Percentiles rank a stretch among this genome's conserved stretches.
phyloP scores from a whole-genome alignment of 768 basidiomycete genomes.

The Cystobasidium ongulense region DNA sequence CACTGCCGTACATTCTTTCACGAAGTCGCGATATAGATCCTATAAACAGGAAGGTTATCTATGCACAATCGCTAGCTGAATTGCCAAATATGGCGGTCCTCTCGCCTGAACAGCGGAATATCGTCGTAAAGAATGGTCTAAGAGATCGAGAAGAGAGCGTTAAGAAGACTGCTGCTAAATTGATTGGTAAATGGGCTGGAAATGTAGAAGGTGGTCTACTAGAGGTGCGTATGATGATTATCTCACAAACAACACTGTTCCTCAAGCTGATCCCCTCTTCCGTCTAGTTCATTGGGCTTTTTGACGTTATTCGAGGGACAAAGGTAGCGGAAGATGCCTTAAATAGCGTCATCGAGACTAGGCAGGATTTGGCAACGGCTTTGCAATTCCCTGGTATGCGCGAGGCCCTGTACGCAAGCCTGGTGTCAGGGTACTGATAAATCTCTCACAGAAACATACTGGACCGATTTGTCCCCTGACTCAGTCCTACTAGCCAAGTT shows the following conservation, averaged over 20 bases:
- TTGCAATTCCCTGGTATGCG: slow-evolving; percentile 60
- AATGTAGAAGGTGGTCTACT: slow-evolving; percentile 45
- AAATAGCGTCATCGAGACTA: slow-evolving; percentile 60
- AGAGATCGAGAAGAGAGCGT: slow-evolving; percentile 74
- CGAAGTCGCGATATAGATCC: slow-evolving; percentile 74
- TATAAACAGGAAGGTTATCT: slow-evolving; percentile 65
- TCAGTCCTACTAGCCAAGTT: slow-evolving; percentile 72
- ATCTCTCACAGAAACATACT: slow-evolving; percentile 57
- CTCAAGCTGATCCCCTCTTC: neutral
- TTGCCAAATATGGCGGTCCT: slow-evolving; percentile 53
- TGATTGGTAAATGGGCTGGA: slow-evolving; percentile 66
- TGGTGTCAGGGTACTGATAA: slow-evolving; percentile 38
- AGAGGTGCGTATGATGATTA: slow-evolving; percentile 46
- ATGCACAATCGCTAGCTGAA: slow-evolving; percentile 58
- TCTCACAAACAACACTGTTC: neutral
- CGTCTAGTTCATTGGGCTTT: slow-evolving; percentile 43
- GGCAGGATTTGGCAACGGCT: slow-evolving; percentile 59
- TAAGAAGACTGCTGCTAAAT: slow-evolving; percentile 59
- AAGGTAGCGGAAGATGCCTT: slow-evolving; percentile 65
- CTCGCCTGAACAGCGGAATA: slow-evolving; percentile 63
- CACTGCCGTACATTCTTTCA: slow-evolving; percentile 60
- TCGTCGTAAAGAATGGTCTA: slow-evolving; percentile 70
- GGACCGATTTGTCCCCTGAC: slow-evolving; percentile 62
- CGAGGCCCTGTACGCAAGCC: neutral
- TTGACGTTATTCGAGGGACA: slow-evolving; percentile 43